Evolutionary conservation across 1,284 basidiomycete species (phyloP), one percentile per base, ranked within the genome.

Genomic region (Peniophora sp.): DNA sequence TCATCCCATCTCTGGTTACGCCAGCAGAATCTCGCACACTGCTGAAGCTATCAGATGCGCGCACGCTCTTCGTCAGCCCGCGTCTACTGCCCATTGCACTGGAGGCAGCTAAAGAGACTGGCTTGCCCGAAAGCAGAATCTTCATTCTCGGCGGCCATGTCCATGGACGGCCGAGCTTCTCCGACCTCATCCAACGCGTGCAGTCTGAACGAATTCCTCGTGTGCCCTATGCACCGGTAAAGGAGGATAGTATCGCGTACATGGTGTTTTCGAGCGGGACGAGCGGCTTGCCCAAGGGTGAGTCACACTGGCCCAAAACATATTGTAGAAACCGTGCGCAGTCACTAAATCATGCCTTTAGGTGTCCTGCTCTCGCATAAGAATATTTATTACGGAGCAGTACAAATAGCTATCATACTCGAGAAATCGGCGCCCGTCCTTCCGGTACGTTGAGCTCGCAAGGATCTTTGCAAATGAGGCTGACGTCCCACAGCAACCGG

Each of bases 401-500:
- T 22, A 9, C 44, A 45, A 22, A 45, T 45, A 14, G 14, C 20
- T n/a, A 22, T 45, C 20, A 19, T 45, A 20, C 23, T 41, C 8
- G 19, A 41, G 38, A 41, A 20, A 16, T 17, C 19, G 38, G 19
- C 19, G 8, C 5, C 16, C n/a, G 19, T 41, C 16, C 19, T 17
- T 41, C 5, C 16, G n/a, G 38, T 41, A 20, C 38, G 38, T 41
- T 6, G 38, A 17, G n/a, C 8, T 16, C 19, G 5, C 38, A 5
- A 8, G 38, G n/a, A n/a, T 41, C n/a, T n/a, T n/a, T n/a, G n/a
- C n/a, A n/a, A n/a, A n/a, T n/a, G n/a, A n/a, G n/a, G n/a, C n/a
- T n/a, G n/a, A n/a, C 5, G 38, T 8, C 35, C 55, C 46, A 38
- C 51, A 81, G 77, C 70, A 70, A 12, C 65, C 67, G n/a, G n/a